Evolutionary conservation across 768 basidiomycete genomes (phyloP).

Genomic region (Tephrocybe sp.): DNA sequence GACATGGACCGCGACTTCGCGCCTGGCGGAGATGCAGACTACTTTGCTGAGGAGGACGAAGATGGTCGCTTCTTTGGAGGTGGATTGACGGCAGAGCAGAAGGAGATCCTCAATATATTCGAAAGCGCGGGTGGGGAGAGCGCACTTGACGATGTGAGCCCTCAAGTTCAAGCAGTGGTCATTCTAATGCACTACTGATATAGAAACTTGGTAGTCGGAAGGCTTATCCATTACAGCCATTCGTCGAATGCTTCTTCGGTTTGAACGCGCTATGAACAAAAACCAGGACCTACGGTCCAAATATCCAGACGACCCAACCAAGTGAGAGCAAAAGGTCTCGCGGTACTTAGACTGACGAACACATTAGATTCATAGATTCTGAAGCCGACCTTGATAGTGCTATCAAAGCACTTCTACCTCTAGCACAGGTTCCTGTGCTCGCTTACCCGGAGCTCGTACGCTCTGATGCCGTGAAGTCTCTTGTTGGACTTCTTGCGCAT

Average conservation of each 20-base stretch:
- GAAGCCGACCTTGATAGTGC: slow-evolving; percentile 92
- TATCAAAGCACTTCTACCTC: slow-evolving; percentile 83
- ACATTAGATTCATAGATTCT: slow-evolving; percentile 91
- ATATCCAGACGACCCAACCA: slow-evolving; percentile 88
- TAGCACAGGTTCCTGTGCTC: slow-evolving; percentile 79
- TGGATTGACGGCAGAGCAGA: slow-evolving; percentile 89
- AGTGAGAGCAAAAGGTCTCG: slow-evolving; percentile 42
- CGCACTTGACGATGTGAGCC: slow-evolving; percentile 66
- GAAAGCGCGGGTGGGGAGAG: slow-evolving; percentile 70
- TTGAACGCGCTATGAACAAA: slow-evolving; percentile 90
- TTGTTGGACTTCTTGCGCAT: slow-evolving; percentile 88
- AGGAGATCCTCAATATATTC: slow-evolving; percentile 94
- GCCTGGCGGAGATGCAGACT: slow-evolving; percentile 87
- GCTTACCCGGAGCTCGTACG: slow-evolving; percentile 90
- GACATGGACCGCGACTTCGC: slow-evolving; percentile 56
- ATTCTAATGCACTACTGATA: slow-evolving; percentile 20
- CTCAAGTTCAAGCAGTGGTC: slow-evolving; percentile 2
- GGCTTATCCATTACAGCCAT: slow-evolving; percentile 70
- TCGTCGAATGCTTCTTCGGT: slow-evolving; percentile 69
- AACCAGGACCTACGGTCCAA: slow-evolving; percentile 98
- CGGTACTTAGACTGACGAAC: background rate
- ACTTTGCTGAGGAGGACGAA: slow-evolving; percentile 88
- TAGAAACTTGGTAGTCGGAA: slow-evolving; percentile 47
- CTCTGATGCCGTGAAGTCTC: slow-evolving; percentile 64
- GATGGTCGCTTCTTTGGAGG: slow-evolving; percentile 94